These are phyloP conservation scores for Saccharomyces hybrid DNA, from an alignment of 1,139 yeast species.

Conservation along the genomic window DNA sequence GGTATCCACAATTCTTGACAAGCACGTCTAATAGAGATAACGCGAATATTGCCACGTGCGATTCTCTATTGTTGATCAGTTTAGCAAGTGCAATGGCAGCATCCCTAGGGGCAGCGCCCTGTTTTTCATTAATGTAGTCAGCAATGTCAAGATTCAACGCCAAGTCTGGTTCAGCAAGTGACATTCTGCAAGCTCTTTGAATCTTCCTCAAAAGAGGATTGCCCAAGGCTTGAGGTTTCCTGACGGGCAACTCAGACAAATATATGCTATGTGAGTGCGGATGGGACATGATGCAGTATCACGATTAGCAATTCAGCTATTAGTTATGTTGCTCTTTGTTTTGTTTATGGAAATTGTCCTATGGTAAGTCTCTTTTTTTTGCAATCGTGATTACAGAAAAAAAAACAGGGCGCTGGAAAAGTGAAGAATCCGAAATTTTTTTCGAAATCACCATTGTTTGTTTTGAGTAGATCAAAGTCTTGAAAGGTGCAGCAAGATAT, in stretches of 20 bases:
- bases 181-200: constrained; percentile 79
- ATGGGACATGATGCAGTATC: not conserved
- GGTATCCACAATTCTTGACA: constrained; percentile 96
- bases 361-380: not conserved
- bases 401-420: not conserved
- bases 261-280: constrained; percentile 17
- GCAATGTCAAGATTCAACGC: constrained; percentile 84
- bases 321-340: not conserved
- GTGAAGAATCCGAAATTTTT: not conserved
- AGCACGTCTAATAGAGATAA: constrained; percentile 62
- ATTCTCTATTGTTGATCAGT: constrained; percentile 68
- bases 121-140: constrained; percentile 83
- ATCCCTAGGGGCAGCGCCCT: constrained; percentile 82
- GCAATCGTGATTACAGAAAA: not conserved
- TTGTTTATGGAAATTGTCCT: not conserved
- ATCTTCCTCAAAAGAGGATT: constrained; percentile 47
- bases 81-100: constrained; percentile 84
- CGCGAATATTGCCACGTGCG: constrained; percentile 59
- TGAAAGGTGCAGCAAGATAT: not conserved
- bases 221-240: constrained; percentile 17
- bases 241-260: constrained; percentile 21
- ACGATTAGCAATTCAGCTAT: not conserved
- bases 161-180: constrained; percentile 76
- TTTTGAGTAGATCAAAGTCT: not conserved
- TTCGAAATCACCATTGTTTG: not conserved